These are phyloP conservation scores for Nematocida ausubeli DNA, from an alignment of 371 early-diverging fungal genomes.

Conservation along the genomic window DNA sequence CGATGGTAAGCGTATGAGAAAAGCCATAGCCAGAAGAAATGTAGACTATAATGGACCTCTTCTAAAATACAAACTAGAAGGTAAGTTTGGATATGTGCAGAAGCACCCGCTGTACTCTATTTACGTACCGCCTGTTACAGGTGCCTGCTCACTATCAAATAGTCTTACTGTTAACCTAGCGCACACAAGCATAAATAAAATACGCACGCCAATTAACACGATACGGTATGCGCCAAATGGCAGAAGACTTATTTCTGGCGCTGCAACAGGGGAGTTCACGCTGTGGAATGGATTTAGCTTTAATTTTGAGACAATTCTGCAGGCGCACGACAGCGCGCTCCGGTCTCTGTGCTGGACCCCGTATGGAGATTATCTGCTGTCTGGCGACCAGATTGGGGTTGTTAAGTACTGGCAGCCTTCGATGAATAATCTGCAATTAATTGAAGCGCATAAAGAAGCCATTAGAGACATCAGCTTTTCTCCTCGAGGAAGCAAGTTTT, in stretches of 20 bases:
- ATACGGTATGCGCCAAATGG: conserved; percentile 97
- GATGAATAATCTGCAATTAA: conserved; percentile 88
- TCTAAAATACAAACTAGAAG: conserved; percentile 69
- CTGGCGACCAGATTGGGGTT: conserved; percentile 85
- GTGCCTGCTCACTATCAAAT: conserved; percentile 26
- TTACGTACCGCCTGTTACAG: conserved; percentile 49
- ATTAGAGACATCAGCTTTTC: conserved; percentile 81
- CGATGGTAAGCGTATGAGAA: conserved; percentile 81
- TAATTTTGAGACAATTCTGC: conserved; percentile 97
- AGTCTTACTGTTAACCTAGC: conserved; percentile 67
- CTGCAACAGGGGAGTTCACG: conserved; percentile 93
- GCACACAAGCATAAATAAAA: conserved; percentile 92
- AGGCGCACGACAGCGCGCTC: conserved; percentile 80
- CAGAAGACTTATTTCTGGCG: conserved; percentile 87
- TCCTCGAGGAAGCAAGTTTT: conserved; percentile 84
- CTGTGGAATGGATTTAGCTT: conserved; percentile 97
- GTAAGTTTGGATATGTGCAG: conserved; percentile 39
- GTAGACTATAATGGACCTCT: conserved; percentile 84
- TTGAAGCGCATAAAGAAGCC: conserved; percentile 84
- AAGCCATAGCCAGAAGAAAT: conserved; percentile 83
- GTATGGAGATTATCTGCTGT: conserved; percentile 87
- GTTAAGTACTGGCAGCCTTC: conserved; percentile 98
- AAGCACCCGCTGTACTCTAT: conserved; percentile 56
- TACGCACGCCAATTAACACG: conserved; percentile 85
- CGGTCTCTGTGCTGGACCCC: conserved; percentile 94